Evolutionary conservation across 2,329 filamentous ascomycete species (phyloP), one percentile per base, ranked within the genome.

Genomic region (Talaromyces sp.): DNA sequence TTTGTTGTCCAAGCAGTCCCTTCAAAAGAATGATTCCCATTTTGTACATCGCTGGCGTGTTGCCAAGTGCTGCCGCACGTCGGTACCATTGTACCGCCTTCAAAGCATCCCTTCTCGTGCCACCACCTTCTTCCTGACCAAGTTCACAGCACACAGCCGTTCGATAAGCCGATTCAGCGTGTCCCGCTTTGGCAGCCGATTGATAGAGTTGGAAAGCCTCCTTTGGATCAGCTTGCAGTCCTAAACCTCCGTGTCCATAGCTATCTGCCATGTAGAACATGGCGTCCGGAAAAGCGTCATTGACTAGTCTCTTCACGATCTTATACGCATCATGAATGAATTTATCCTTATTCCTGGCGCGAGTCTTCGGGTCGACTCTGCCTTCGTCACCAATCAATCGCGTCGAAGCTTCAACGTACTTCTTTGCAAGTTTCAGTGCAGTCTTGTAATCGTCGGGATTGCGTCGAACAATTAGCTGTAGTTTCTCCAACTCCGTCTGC

Each of bases 51-150:
- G 93, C 95, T 0, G 94, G 91, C 1, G 91, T 90, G 73, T 99
- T 94, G 2, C 95, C 94, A 2, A 98, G 83, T 13, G 90, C 90
- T 11, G 95, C 94, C 6, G 95, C 93, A 51, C 93, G 91, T 76
- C 94, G 93, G 78, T 99, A 99, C 95, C 95, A 99, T 77, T 98
- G 94, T 22, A 98, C 93, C 1, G 95, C 94, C 79, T 98, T 98
- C 69, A 94, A 80, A 0, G 92, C 92, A 73, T 99, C 95, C 71
- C 90, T 91, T 66, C 92, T 88, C 0, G 95, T 98, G 27, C 95
- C 95, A 61, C 95, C 95, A 34, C 93, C 94, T 72, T 96, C 93
- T 74, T 98, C 94, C 64, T 93, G 88, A 3, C 95, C 95, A 72
- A 99, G 92, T 76, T 99, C 95, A 74, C 95, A 98, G 80, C 95